phyloP scores from a whole-genome alignment of 2,329 filamentous ascomycete species.

The Ceratocystis diversiconidia region DNA sequence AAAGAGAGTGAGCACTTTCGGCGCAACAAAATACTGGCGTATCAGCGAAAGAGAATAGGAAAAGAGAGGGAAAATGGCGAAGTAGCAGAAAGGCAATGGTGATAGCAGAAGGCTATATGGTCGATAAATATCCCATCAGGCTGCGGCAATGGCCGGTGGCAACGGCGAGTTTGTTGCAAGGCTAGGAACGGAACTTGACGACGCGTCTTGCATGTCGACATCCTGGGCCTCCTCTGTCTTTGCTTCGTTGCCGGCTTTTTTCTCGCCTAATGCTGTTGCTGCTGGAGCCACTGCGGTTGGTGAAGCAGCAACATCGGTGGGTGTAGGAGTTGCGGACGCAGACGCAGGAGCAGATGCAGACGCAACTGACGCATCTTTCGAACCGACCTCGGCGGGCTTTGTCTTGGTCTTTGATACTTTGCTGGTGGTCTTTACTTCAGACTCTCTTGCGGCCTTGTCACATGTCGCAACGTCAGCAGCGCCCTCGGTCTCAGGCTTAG shows the following conservation, averaged over 20 bases:
- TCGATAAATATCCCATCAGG: slow-evolving; percentile 18
- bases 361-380: slow-evolving; percentile 25
- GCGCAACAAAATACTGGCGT: slow-evolving; percentile 2
- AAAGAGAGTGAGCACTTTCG: not conserved
- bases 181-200: slow-evolving; percentile 34
- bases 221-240: slow-evolving; percentile 43
- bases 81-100: not conserved
- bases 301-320: not conserved
- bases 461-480: slow-evolving; percentile 23
- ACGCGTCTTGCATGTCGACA: slow-evolving; percentile 40
- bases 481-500: slow-evolving; percentile 35
- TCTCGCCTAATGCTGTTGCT: slow-evolving; percentile 28
- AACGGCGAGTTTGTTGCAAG: slow-evolving; percentile 39
- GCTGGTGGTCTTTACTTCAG: not conserved
- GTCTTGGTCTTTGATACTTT: not conserved
- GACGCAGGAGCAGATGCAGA: not conserved
- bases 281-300: not conserved
- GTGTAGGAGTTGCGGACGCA: not conserved
- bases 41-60: not conserved
- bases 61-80: not conserved
- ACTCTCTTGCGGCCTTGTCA: slow-evolving; percentile 25
- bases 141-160: slow-evolving; percentile 34
- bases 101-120: not conserved
- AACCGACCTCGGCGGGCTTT: slow-evolving; percentile 24
- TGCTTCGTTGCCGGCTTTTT: slow-evolving; percentile 40